Conservation (phyloP, 169 alveolate species). For the Plasmodium vivax region DNA sequence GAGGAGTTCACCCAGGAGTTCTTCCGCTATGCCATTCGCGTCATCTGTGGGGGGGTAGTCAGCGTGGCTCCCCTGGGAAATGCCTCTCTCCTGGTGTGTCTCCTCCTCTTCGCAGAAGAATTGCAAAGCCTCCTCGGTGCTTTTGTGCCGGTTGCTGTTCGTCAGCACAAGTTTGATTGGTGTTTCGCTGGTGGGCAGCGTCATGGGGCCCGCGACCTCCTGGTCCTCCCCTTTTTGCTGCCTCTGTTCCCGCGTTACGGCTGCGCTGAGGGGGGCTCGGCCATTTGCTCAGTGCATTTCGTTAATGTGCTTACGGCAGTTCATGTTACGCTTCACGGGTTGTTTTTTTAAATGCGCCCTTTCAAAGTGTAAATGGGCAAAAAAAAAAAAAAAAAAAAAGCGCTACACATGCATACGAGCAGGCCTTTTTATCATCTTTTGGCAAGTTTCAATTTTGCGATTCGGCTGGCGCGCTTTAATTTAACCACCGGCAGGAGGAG, state of each 20-base stretch:
- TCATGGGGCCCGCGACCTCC: background rate
- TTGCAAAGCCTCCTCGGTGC: slow-evolving; percentile 26
- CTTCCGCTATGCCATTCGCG: slow-evolving; percentile 8
- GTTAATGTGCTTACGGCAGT: background rate
- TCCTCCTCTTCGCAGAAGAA: slow-evolving; percentile 10
- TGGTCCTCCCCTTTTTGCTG: background rate
- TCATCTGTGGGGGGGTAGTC: background rate
- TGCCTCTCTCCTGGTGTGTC: background rate
- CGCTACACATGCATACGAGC: background rate
- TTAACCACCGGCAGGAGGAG: background rate
- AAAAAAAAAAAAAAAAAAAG: background rate
- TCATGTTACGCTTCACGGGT: background rate
- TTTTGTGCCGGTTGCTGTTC: slow-evolving; percentile 27
- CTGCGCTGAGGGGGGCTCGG: background rate
- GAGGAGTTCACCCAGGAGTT: slow-evolving; percentile 30
- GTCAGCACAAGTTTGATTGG: slow-evolving; percentile 16
- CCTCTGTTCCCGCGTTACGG: background rate
- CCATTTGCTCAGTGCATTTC: background rate
- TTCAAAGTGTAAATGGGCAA: too few relatives aligned
- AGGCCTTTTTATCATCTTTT: background rate
- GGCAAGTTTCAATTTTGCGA: background rate
- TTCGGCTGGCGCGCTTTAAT: background rate
- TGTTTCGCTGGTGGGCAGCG: background rate
- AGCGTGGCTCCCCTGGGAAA: background rate
- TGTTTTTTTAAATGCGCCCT: too few relatives aligned